phyloP scores from a whole-genome alignment of 371 early-diverging fungal genomes.

The Amoeboaphelidium occidentale region DNA sequence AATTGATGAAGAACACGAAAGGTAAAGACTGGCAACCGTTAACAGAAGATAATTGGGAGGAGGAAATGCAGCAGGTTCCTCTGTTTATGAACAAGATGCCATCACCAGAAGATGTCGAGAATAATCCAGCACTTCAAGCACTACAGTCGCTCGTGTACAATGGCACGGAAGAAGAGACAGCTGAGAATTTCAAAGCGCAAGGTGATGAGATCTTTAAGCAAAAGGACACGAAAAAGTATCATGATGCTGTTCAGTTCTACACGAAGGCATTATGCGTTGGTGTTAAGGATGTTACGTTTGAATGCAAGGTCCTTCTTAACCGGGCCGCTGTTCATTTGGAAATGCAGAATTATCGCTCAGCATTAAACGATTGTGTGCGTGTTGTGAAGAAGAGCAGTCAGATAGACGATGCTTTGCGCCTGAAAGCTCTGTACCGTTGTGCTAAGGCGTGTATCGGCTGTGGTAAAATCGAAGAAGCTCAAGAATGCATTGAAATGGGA shows the following conservation, averaged over 20 bases:
- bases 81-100: not conserved
- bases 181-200: not conserved
- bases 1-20: not conserved
- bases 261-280: too few species aligned
- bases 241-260: too few species aligned
- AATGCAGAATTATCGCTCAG: not conserved
- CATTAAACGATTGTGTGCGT: too few species aligned
- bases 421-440: not conserved
- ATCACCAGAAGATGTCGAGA: not conserved
- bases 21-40: not conserved
- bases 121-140: not conserved
- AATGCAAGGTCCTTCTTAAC: too few species aligned
- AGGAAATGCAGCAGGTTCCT: not conserved
- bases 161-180: not conserved
- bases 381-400: too few species aligned
- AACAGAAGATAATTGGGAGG: not conserved
- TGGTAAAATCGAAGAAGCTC: not conserved
- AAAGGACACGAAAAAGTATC: too few species aligned
- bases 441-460: not conserved
- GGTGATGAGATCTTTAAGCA: not conserved
- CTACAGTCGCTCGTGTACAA: not conserved
- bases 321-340: not conserved
- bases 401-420: too few species aligned
- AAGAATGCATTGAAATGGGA: too few species aligned
- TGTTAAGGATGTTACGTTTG: too few species aligned